These are phyloP conservation scores for Ganoderma sp. DNA, from an alignment of 1,284 basidiomycete genomes.

Conservation along the genomic window DNA sequence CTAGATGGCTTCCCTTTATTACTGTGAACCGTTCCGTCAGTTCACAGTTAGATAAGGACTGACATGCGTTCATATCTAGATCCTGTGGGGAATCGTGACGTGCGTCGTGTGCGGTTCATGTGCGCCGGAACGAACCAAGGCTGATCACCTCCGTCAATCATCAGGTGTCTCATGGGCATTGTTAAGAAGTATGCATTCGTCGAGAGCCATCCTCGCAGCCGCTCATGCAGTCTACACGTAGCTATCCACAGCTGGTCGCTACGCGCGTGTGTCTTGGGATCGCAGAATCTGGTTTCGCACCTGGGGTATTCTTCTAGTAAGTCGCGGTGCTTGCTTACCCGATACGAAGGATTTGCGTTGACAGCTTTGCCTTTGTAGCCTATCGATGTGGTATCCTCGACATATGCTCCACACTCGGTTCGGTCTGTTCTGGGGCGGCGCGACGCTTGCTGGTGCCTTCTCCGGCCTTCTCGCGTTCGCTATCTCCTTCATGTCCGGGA, in stretches of 20 bases:
- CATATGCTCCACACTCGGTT: slow-evolving; percentile 40
- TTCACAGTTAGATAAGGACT: neutral
- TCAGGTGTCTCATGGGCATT: slow-evolving; percentile 65
- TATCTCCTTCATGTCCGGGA: slow-evolving; percentile 49
- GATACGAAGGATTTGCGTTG: slow-evolving; percentile 41
- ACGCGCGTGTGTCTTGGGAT: slow-evolving; percentile 65
- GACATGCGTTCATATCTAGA: slow-evolving; percentile 12
- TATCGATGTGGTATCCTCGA: slow-evolving; percentile 42
- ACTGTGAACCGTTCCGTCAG: slow-evolving; percentile 25
- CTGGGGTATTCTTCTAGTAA: slow-evolving; percentile 67
- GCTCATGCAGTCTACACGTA: slow-evolving; percentile 32
- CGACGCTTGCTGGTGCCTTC: slow-evolving; percentile 42
- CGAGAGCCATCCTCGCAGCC: slow-evolving; percentile 12
- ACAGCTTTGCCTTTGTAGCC: slow-evolving; percentile 15
- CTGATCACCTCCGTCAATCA: neutral
- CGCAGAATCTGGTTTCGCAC: slow-evolving; percentile 72
- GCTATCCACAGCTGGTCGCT: slow-evolving; percentile 66
- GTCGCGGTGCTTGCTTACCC: slow-evolving; percentile 10
- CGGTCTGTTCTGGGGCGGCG: slow-evolving; percentile 43
- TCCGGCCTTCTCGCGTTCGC: slow-evolving; percentile 47
- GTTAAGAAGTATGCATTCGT: slow-evolving; percentile 56
- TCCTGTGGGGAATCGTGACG: slow-evolving; percentile 35
- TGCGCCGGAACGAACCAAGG: neutral
- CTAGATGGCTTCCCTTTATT: slow-evolving; percentile 41
- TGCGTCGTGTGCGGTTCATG: slow-evolving; percentile 39